phyloP scores from a whole-genome alignment of 208 protist species.

The Leishmania gerbilli region DNA sequence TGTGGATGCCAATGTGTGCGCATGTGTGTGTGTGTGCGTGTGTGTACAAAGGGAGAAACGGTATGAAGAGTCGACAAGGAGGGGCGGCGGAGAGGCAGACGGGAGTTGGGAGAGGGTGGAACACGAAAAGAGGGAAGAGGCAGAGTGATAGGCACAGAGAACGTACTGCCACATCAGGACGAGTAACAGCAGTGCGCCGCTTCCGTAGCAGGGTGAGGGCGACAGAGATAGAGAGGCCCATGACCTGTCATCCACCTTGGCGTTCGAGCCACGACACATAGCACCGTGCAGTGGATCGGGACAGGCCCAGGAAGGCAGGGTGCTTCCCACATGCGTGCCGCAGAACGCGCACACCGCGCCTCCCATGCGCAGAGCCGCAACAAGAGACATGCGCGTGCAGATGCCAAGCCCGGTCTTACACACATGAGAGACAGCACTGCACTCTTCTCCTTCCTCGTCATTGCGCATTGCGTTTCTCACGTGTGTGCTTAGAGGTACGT shows the following conservation, averaged over 20 bases:
- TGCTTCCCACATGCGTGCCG: background rate
- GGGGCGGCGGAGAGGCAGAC: slow-evolving; percentile 1
- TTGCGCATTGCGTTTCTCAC: background rate
- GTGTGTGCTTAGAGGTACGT: background rate
- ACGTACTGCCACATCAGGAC: background rate
- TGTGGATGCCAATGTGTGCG: background rate
- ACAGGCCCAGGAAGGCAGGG: background rate
- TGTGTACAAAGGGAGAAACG: background rate
- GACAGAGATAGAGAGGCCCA: background rate
- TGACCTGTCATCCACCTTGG: background rate
- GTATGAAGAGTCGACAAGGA: background rate
- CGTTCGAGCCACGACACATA: background rate
- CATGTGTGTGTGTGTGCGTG: background rate
- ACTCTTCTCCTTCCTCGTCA: background rate
- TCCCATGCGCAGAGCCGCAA: background rate
- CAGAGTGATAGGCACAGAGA: background rate
- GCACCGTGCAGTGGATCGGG: background rate
- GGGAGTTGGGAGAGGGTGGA: background rate
- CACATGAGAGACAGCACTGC: background rate
- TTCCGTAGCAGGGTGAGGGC: background rate
- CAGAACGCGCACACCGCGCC: too few relatives aligned
- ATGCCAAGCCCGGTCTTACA: background rate
- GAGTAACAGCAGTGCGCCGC: background rate
- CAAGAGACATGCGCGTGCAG: background rate
- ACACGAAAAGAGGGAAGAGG: background rate